Base-by-base conservation (phyloP, 2,329 filamentous ascomycete genomes). In the Colletotrichum sp. region DNA sequence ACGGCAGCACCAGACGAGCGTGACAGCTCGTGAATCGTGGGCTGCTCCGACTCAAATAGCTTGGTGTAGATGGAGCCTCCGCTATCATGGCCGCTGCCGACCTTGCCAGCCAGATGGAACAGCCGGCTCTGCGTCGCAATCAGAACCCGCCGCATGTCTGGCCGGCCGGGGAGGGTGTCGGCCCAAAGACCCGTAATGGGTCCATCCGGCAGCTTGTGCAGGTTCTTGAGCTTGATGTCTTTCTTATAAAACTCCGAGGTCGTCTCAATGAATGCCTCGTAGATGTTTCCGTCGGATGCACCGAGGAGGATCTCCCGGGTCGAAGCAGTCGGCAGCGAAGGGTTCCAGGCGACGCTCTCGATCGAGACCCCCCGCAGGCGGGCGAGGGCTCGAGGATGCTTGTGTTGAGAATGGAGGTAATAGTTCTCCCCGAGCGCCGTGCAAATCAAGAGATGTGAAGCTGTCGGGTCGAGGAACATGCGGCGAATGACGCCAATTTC, bases 391-490 rank as follows among this genome's bases (percentile, higher is more conserved):
- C 97, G 95, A 4, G 96, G 96, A 79, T 96, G 94, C 79, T 95
- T 94, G 39, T 96, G 97, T 83, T 99, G 96, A 13, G 96, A 96
- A 84, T 99, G 97, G 12, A 99, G 94, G 85, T 99, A 99, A 88
- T 96, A 99, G 86, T 98, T 99, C 85, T 99, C 97, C 83, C 96
- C 96, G 55, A 96, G 91, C 7, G 95, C 94, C 5, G 97, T 99
- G 83, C 94, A 96, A 79, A 99, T 93, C 78, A 99, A 92, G 32
- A 99, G 89, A 86, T 99, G 97, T 8, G 96, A 98, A 32, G 97
- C 97, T 13, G 96, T 98, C 32, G 97, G 96, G 82, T 99, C 97
- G 82, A 99, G 94, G 87, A 99, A 99, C 91, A 99, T 95, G 87
- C 95, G 95, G 80, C 95, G 93, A 82, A 99, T 99, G 69, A 98